Percentiles rank a stretch among this genome's conserved stretches.
Conservation (phyloP, 2,329 filamentous ascomycete species). For the Penicillium sp. region DNA sequence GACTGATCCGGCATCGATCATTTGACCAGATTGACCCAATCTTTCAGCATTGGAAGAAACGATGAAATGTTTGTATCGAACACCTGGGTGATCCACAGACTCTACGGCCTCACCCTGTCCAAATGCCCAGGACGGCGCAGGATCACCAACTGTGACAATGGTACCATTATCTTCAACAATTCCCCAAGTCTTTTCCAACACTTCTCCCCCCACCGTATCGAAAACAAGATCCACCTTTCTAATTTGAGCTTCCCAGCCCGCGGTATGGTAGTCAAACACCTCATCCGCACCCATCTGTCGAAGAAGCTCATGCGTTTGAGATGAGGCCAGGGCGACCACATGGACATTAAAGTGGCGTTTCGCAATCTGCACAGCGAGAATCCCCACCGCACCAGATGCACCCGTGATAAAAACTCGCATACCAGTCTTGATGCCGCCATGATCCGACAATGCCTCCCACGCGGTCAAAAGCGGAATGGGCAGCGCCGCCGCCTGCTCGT, state of each 20-base stretch:
- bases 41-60: constrained; percentile 1
- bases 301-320: constrained; percentile 4
- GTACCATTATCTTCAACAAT: constrained; percentile 33
- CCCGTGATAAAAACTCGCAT: constrained; percentile 7
- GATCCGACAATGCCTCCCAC: constrained; percentile 3
- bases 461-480: constrained; percentile 10
- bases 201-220: constrained; percentile 36
- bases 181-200: constrained; percentile 35
- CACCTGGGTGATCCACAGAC: not conserved
- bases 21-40: not conserved
- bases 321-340: constrained; percentile 8
- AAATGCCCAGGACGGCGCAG: constrained; percentile 10
- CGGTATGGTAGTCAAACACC: not conserved
- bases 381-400: constrained; percentile 9
- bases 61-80: constrained; percentile 12
- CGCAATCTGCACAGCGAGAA: constrained; percentile 7
- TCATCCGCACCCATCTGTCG: constrained; percentile 3
- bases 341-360: not conserved
- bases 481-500: constrained; percentile 4
- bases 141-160: constrained; percentile 38
- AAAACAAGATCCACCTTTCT: constrained; percentile 29
- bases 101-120: not conserved
- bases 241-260: not conserved
- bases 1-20: constrained; percentile 6
- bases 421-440: not conserved